These are phyloP conservation scores for Colletotrichum cordylinicola DNA, from an alignment of 2,329 filamentous ascomycete genomes.

Conservation along the genomic window DNA sequence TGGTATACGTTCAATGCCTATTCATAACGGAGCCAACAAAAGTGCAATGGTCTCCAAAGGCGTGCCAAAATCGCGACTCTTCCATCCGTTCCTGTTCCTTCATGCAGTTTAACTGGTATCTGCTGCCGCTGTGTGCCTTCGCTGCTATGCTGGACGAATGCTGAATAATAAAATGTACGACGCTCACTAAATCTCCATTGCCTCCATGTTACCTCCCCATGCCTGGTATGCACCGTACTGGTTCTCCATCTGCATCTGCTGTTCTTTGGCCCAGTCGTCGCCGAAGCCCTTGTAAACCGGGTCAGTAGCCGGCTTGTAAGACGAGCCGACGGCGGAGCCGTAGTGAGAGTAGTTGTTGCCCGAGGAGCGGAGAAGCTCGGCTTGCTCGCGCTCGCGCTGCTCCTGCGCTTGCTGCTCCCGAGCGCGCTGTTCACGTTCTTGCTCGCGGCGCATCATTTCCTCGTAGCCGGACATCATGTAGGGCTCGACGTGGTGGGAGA, in stretches of 20 bases:
- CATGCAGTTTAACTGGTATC: slow-evolving; percentile 10
- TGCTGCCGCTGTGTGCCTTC: neutral
- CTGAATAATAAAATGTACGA: neutral
- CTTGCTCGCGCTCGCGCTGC: slow-evolving; percentile 34
- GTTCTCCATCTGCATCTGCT: slow-evolving; percentile 68
- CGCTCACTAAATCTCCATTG: slow-evolving; percentile 51
- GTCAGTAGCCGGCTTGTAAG: slow-evolving; percentile 56
- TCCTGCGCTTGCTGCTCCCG: slow-evolving; percentile 55
- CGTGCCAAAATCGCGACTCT: neutral
- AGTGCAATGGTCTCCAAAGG: neutral
- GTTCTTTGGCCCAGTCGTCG: slow-evolving; percentile 33
- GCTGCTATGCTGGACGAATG: slow-evolving; percentile 3
- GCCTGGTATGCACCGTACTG: slow-evolving; percentile 70
- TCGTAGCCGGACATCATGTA: slow-evolving; percentile 89
- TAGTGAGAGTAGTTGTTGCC: slow-evolving; percentile 50
- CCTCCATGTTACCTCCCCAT: slow-evolving; percentile 48
- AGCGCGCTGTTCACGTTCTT: slow-evolving; percentile 43
- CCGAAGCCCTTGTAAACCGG: slow-evolving; percentile 66
- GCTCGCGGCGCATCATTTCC: slow-evolving; percentile 68
- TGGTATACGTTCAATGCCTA: slow-evolving; percentile 11
- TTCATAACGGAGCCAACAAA: slow-evolving; percentile 2
- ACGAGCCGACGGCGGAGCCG: slow-evolving; percentile 40
- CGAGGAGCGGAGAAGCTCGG: slow-evolving; percentile 38
- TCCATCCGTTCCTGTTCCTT: neutral
- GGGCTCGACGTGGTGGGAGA: slow-evolving; percentile 67